Conservation (phyloP, 1,139 yeast genomes). For the Debaryomyces sp. region DNA sequence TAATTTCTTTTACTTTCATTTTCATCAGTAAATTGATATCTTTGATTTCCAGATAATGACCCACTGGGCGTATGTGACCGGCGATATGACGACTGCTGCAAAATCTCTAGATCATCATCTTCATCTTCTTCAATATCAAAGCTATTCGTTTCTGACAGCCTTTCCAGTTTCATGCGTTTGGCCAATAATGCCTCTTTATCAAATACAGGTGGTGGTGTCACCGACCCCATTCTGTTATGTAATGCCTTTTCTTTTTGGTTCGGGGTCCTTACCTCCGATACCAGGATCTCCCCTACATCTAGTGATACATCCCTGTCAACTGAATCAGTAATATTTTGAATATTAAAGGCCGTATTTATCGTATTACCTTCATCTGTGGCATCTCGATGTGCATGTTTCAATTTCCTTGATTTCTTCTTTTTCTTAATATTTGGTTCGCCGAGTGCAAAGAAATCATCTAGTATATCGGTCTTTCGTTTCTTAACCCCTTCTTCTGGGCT, state of each 20-base stretch:
- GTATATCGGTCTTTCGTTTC: conserved; percentile 14
- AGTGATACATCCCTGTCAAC: neutral
- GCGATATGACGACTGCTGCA: neutral
- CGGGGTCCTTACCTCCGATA: neutral
- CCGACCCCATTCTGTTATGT: conserved; percentile 3
- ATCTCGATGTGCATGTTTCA: neutral
- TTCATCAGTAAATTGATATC: conserved; percentile 25
- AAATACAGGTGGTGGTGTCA: conserved; percentile 16
- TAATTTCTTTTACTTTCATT: conserved; percentile 36
- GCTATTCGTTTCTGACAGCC: neutral
- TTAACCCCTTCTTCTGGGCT: neutral
- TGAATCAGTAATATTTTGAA: neutral
- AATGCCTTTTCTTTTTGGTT: neutral
- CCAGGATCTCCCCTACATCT: neutral
- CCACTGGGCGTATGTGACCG: neutral
- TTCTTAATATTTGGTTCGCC: conserved; percentile 18
- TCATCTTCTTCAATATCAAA: conserved; percentile 15
- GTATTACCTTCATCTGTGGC: neutral
- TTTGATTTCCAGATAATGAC: conserved; percentile 3
- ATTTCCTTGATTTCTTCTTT: conserved; percentile 19
- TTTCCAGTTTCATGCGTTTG: neutral
- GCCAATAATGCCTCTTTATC: conserved; percentile 12
- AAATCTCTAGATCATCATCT: conserved; percentile 13
- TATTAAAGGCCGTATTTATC: neutral
- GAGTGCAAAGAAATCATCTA: conserved; percentile 37